Base-by-base conservation (phyloP, 768 basidiomycete species). In the Kondoa malvinella region DNA sequence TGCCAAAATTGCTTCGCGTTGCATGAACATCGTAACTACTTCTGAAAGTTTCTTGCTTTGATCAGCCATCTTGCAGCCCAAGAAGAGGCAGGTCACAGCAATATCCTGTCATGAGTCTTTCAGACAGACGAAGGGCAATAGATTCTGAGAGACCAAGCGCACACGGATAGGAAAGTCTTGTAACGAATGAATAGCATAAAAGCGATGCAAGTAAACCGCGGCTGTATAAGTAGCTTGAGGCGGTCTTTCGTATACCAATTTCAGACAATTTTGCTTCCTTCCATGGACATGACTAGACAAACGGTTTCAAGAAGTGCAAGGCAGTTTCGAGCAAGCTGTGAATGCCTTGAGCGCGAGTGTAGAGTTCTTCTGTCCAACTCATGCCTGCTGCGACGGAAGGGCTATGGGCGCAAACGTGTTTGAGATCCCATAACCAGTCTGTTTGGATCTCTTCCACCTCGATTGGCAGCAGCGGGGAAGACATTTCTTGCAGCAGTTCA, bases 11-110 rank as follows among this genome's bases (percentile, higher is more conserved):
- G 27, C 65, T 57, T 14, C 25, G 1, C 30, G 50, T 21, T 3
- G 26, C 29, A 72, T 56, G 62, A 66, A 76, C 0, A 63, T 3
- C 34, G 73, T 73, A 2, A 70, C 68, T 56, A 76, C 70, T 58
- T 71, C 61, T 17, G 74, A 67, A 16, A 75, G 67, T 50, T 74
- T 73, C 3, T 71, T 29, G 0, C 74, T 73, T 33, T 74, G 70
- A 61, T 77, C 77, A 60, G 76, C 76, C 15, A 73, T 71, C 66
- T 77, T 77, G 50, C 70, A 68, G 0, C 75, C 75, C 64, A 77
- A 71, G 72, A 77, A 77, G n/a, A 75, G 57, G 2, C 75, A 70
- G 1, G 77, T 75, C 2, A 72, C 68, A 2, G 75, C 74, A n/a
- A 73, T 68, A 50, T 70, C 34, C 75, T 76, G 68, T 8, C 40